Percentiles rank a stretch among this genome's conserved stretches.
Conservation (phyloP, 768 basidiomycete species). For the Leccinum ochraceum region DNA sequence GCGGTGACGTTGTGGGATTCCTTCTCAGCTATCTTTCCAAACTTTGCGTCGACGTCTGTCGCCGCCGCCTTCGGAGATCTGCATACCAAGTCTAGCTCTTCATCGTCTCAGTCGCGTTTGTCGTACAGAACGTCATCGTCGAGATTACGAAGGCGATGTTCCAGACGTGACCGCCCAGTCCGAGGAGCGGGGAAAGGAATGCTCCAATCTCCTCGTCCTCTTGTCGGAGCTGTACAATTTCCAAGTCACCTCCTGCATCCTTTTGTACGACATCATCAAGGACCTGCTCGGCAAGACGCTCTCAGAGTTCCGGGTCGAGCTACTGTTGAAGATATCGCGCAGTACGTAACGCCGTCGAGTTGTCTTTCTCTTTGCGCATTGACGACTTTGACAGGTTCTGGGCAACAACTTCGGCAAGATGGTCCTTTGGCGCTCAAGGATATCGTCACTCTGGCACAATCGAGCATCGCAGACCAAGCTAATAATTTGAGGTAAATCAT, state of each 20-base stretch:
- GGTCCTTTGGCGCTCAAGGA: constrained; percentile 92
- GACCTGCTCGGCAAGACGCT: constrained; percentile 64
- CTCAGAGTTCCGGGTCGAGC: constrained; percentile 80
- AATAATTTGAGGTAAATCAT: constrained; percentile 48
- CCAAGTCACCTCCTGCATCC: constrained; percentile 69
- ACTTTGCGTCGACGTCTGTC: constrained; percentile 70
- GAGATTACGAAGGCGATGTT: constrained; percentile 27
- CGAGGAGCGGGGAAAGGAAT: constrained; percentile 73
- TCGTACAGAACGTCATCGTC: neutral
- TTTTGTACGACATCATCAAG: constrained; percentile 52
- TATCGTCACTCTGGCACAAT: constrained; percentile 81
- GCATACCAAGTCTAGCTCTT: neutral
- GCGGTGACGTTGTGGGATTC: constrained; percentile 55
- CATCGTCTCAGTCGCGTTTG: neutral
- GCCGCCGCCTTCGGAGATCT: neutral
- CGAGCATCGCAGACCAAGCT: constrained; percentile 52
- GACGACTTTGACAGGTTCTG: constrained; percentile 65
- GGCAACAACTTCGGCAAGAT: constrained; percentile 86
- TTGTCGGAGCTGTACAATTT: constrained; percentile 97
- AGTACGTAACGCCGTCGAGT: constrained; percentile 47
- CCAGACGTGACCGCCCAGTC: constrained; percentile 21
- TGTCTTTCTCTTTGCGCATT: neutral
- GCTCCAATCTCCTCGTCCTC: constrained; percentile 83
- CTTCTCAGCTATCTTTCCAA: constrained; percentile 71
- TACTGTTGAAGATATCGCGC: constrained; percentile 80